Conservation (phyloP, 129 eudicot genomes). For the Saussurea involucrata region DNA sequence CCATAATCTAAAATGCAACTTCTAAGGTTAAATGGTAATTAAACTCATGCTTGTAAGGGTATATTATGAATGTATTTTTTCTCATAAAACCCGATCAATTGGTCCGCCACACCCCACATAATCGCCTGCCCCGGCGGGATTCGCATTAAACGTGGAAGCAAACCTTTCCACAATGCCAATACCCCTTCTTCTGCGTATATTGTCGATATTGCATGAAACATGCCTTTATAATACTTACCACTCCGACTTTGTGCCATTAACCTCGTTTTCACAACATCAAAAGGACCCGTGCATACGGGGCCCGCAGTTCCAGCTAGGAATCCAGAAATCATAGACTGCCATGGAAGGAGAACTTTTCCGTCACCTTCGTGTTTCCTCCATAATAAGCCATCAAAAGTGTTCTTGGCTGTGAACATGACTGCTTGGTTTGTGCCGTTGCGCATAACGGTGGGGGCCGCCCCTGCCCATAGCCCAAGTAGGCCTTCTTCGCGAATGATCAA, state of each 20-base stretch:
- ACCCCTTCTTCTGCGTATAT: slow-evolving; percentile 80
- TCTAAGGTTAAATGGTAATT: background rate
- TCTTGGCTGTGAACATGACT: slow-evolving; percentile 91
- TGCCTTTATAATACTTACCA: slow-evolving; percentile 72
- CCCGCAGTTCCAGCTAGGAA: slow-evolving; percentile 87
- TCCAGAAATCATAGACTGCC: slow-evolving; percentile 96
- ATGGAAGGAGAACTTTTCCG: slow-evolving; percentile 70
- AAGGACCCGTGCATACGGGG: slow-evolving; percentile 91
- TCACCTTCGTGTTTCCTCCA: slow-evolving; percentile 90
- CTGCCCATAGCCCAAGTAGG: slow-evolving; percentile 84
- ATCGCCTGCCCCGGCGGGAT: slow-evolving; percentile 98
- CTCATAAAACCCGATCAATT: slow-evolving; percentile 79
- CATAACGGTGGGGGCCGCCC: slow-evolving; percentile 92
- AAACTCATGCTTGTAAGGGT: slow-evolving; percentile 22
- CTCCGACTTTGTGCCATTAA: slow-evolving; percentile 85
- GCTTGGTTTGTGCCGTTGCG: slow-evolving; percentile 97
- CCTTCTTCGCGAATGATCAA: slow-evolving; percentile 85
- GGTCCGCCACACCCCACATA: slow-evolving; percentile 98
- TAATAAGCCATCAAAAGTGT: slow-evolving; percentile 58
- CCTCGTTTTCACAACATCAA: slow-evolving; percentile 94
- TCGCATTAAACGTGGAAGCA: slow-evolving; percentile 88
- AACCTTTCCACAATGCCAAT: slow-evolving; percentile 80
- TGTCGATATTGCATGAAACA: slow-evolving; percentile 75
- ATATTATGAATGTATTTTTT: slow-evolving; percentile 42
- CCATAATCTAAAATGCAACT: background rate